These are phyloP conservation scores for Aspergillus melleus DNA, from an alignment of 2,329 filamentous ascomycete genomes.

Conservation along the genomic window DNA sequence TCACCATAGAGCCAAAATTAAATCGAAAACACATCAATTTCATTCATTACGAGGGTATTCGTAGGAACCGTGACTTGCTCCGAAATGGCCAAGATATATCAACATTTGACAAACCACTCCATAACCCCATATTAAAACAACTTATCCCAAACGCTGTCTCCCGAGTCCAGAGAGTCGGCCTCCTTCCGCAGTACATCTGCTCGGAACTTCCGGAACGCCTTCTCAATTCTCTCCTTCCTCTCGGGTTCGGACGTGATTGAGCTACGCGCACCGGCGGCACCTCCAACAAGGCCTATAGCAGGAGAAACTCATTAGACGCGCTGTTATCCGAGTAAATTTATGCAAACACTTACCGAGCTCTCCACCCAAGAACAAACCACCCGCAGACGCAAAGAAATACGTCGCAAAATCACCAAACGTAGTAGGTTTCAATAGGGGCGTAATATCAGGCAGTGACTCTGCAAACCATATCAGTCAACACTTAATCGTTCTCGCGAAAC, in stretches of 20 bases:
- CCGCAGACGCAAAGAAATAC: constrained; percentile 62
- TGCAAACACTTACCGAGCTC: constrained; percentile 46
- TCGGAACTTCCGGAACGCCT: constrained; percentile 62
- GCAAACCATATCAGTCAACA: neutral
- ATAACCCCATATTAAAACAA: constrained; percentile 18
- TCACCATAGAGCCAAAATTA: too few species aligned
- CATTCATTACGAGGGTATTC: too few species aligned
- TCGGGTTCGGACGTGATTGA: constrained; percentile 57
- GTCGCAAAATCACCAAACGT: constrained; percentile 61
- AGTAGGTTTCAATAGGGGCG: constrained; percentile 57
- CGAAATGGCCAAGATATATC: too few species aligned
- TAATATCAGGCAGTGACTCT: constrained; percentile 64
- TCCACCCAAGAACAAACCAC: constrained; percentile 64
- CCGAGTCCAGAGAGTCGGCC: constrained; percentile 55
- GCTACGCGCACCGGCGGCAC: constrained; percentile 55
- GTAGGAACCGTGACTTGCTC: too few species aligned
- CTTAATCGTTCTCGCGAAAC: neutral
- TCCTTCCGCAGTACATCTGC: constrained; percentile 64
- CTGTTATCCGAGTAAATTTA: too few species aligned
- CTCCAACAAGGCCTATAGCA: constrained; percentile 54
- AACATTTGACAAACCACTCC: too few species aligned
- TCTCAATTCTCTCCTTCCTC: constrained; percentile 58
- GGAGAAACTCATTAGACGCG: neutral
- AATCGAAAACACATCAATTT: too few species aligned
- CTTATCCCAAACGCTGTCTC: constrained; percentile 27